Conservation (phyloP, 116 monocot species). For the Cymodocea nodosa region DNA sequence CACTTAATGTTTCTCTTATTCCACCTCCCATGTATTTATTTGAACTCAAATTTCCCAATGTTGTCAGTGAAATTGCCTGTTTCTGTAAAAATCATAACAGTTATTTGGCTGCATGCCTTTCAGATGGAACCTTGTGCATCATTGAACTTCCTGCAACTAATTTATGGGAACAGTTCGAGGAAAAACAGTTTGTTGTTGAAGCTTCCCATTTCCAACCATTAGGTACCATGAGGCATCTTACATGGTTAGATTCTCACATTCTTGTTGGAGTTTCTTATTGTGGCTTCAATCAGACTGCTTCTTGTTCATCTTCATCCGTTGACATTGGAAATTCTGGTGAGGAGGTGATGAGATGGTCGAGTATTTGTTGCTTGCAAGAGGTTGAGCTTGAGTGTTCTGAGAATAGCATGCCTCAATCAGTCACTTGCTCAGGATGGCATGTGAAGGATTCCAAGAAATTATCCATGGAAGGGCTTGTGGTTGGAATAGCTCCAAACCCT, state of each 20-base stretch:
- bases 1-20: slow-evolving; percentile 63
- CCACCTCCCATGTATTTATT: slow-evolving; percentile 94
- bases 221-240: slow-evolving; percentile 40
- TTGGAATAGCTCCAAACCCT: slow-evolving; percentile 60
- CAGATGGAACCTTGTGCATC: slow-evolving; percentile 62
- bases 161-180: slow-evolving; percentile 73
- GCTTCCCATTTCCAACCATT: slow-evolving; percentile 14
- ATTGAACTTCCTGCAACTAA: slow-evolving; percentile 43
- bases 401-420: slow-evolving; percentile 32
- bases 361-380: slow-evolving; percentile 35
- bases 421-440: slow-evolving; percentile 65
- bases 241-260: slow-evolving; percentile 68
- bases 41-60: slow-evolving; percentile 48
- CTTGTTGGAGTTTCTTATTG: slow-evolving; percentile 40
- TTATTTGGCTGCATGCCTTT: slow-evolving; percentile 51
- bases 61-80: slow-evolving; percentile 51
- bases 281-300: neutral
- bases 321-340: slow-evolving; percentile 10
- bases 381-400: slow-evolving; percentile 68
- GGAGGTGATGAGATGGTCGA: slow-evolving; percentile 1
- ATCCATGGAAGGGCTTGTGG: slow-evolving; percentile 31
- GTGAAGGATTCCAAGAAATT: slow-evolving; percentile 29
- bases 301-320: neutral
- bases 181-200: slow-evolving; percentile 34
- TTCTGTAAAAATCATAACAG: slow-evolving; percentile 39